Conservation (phyloP, 148 eudicot species). For the Mesembryanthemum crystallinum region DNA sequence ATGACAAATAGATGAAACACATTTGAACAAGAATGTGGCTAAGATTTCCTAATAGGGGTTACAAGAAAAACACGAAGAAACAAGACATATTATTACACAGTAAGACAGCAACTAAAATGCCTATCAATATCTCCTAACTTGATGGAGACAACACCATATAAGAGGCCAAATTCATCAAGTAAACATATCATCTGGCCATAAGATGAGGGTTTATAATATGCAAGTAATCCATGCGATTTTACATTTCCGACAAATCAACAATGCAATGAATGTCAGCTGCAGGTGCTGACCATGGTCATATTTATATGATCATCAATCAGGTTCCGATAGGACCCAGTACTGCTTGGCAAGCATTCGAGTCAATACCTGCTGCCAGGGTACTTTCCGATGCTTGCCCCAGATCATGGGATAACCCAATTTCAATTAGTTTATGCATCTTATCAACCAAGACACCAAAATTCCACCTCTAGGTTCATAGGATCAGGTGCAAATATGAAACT, state of each 20-base stretch:
- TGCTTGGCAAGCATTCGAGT: not conserved
- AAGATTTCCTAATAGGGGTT: not conserved
- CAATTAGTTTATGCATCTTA: not conserved
- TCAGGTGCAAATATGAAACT: not conserved
- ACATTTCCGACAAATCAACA: not conserved
- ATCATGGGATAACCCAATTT: not conserved
- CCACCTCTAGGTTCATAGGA: too few relatives aligned
- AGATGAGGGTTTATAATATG: not conserved
- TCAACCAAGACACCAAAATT: not conserved
- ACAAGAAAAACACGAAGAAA: not conserved
- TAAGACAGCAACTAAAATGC: not conserved
- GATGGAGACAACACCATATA: not conserved
- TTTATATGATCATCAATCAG: not conserved
- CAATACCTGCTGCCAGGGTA: not conserved
- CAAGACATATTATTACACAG: not conserved
- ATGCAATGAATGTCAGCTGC: not conserved
- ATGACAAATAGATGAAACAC: not conserved
- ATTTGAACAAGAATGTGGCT: not conserved
- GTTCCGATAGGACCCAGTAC: not conserved
- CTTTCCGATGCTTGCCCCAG: not conserved
- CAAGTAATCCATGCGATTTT: not conserved
- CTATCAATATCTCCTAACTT: not conserved
- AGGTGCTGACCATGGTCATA: not conserved
- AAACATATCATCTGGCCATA: not conserved
- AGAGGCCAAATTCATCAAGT: not conserved